These are phyloP conservation scores for Ascocoryne sarcoides DNA, from an alignment of 2,329 filamentous ascomycete species.

Conservation along the genomic window DNA sequence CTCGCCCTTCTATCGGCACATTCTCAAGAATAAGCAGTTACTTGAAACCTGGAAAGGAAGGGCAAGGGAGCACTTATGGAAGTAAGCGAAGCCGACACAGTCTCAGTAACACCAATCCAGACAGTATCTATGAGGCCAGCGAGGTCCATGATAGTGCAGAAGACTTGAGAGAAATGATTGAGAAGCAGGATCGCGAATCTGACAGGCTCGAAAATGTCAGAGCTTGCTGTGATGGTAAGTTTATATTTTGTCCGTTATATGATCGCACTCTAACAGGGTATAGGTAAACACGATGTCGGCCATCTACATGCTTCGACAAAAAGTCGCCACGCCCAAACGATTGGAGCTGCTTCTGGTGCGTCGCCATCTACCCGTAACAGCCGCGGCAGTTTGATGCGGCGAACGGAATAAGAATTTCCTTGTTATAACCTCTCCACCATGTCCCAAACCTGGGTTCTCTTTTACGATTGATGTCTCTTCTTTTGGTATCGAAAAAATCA, in stretches of 20 bases:
- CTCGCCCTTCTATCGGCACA: constrained; percentile 34
- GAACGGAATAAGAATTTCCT: constrained; percentile 12
- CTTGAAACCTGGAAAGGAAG: constrained; percentile 35
- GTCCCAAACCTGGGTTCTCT: constrained; percentile 9
- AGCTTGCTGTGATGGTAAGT: constrained; percentile 92
- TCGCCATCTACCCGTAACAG: constrained; percentile 8
- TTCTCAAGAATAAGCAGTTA: constrained; percentile 53
- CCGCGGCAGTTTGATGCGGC: constrained; percentile 15
- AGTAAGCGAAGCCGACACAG: constrained; percentile 45
- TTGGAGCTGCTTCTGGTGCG: constrained; percentile 15
- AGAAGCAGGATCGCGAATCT: constrained; percentile 66
- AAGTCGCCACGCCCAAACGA: constrained; percentile 30
- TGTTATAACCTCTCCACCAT: constrained; percentile 1
- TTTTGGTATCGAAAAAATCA: constrained; percentile 8
- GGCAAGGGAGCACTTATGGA: constrained; percentile 39
- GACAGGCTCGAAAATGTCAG: constrained; percentile 88
- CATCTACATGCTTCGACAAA: constrained; percentile 43
- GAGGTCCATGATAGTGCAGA: constrained; percentile 71
- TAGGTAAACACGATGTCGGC: constrained; percentile 68
- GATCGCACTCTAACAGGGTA: constrained; percentile 16
- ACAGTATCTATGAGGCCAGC: constrained; percentile 44
- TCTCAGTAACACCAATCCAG: constrained; percentile 24
- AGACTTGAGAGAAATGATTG: constrained; percentile 71
- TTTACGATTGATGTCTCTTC: constrained; percentile 20
- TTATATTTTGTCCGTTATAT: neutral